Evolutionary conservation across 129 eudicot species (phyloP), one percentile per base, ranked within the genome.

Genomic region (Tanacetum coccineum): DNA sequence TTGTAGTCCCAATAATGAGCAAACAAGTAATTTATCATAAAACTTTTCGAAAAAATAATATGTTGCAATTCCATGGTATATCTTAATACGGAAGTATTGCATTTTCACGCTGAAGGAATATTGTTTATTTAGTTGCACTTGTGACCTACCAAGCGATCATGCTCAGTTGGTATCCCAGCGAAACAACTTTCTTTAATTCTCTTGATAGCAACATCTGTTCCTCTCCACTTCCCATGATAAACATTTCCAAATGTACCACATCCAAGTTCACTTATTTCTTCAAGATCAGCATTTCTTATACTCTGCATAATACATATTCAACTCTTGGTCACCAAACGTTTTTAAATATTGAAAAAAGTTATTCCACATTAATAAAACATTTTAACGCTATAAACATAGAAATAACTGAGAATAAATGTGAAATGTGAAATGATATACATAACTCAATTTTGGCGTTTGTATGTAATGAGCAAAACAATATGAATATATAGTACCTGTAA

Each of bases 181-280:
- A 87, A 87, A 78, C 88, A 87, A 26, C 88, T 82, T 78, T 84
- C 80, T 75, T 82, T 84, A 54, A 87, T 82, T 75, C 86, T 78
- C 80, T 84, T 84, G 75, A 84, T 82, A 48, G 91, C 91, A 77
- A 87, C 88, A 73, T 87, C 95, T 61, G 91, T 84, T 69, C 95
- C 95, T 66, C 95, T 80, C 91, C 95, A 87, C 66, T 84, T 87
- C 20, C 95, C 95, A 67, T 87, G 95, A 76, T 77, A 87, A 51
- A 87, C 88, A 39, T 90, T 84, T 72, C 91, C 95, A 84, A 74
- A 87, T 19, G 95, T 87, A 66, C 95, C 95, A 13, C 88, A 80
- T 75, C 95, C 95, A 45, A 87, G 69, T 80, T 84, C 95, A 71
- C 68, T 82, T 62, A 79, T 78, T 70, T 87, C 95, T 80, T 87